Evolutionary conservation across 2,329 filamentous ascomycete genomes (phyloP), one percentile per base, ranked within the genome.

Genomic region (Paramyrothecium sp.): DNA sequence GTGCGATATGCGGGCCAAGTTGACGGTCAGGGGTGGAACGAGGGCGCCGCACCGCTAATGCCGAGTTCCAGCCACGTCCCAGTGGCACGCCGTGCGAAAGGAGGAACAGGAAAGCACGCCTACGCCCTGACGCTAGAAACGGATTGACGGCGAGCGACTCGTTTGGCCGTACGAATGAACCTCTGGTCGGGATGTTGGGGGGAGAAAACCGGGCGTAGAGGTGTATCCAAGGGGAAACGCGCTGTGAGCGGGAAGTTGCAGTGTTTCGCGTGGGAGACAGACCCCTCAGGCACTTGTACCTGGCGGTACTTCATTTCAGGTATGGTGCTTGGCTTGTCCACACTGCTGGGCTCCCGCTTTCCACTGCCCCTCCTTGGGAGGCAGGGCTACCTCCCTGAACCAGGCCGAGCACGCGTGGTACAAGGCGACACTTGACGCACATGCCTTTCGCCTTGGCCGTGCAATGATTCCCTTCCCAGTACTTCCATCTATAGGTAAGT

Each of bases 1-100:
- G 61, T 60, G 60, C 44, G 44, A 17, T 21, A 22, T 16, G 20
- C 20, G 21, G 33, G 38, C 38, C 38, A 19, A 44, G 38, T 16
- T 5, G 13, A 19, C 13, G 13, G 38, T 44, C 38, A 44, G 38
- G 38, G 38, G 38, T 44, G 38, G 38, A 44, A 44, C 38, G n/a
- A 44, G 38, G n/a, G 26, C 26, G 10, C 26, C 26, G 26, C 26
- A 30, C 26, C 26, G 26, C 26, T 30, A 30, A 30, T 30, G 10
- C 26, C 26, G 26, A 30, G 26, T 10, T 30, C 26, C 5, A 30
- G 38, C 38, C 38, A 44, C 5, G 38, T 17, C 13, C 38, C 38
- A 12, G n/a, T 44, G 38, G 5, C 26, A 30, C 26, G 26, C 38
- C 38, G 38, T 44, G 5, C 13, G 38, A 12, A 44, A 19, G 38